A percentile compares a stretch with the other conserved stretches of the same genome.
Evolutionary conservation across 305 asterid species (phyloP).

Genomic region (Fraxinus angustifolia): DNA sequence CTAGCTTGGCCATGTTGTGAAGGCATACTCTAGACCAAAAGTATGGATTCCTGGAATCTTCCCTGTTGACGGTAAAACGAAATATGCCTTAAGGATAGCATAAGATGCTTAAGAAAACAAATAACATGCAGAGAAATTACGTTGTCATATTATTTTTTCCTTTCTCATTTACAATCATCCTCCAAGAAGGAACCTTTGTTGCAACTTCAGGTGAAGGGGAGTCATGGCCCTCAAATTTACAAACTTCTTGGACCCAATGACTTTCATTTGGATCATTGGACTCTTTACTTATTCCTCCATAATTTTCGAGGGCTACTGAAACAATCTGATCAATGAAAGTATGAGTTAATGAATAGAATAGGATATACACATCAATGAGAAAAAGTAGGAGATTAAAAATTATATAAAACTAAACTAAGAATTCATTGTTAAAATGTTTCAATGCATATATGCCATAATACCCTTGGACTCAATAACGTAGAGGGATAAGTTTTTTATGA

Average conservation of each 20-base stretch:
- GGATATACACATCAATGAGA: neutral
- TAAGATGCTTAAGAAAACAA: constrained; percentile 19
- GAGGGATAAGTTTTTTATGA: neutral
- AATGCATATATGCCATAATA: neutral
- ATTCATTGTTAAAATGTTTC: neutral
- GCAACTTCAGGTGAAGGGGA: constrained; percentile 45
- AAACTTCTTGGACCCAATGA: constrained; percentile 59
- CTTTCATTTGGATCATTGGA: constrained; percentile 41
- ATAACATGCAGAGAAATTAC: constrained; percentile 45
- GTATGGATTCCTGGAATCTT: constrained; percentile 68
- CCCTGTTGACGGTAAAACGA: constrained; percentile 44
- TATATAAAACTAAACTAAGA: neutral
- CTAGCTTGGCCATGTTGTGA: constrained; percentile 93
- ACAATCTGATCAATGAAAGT: constrained; percentile 58
- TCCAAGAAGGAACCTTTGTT: constrained; percentile 75
- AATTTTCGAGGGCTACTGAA: constrained; percentile 88
- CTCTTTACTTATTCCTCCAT: constrained; percentile 52
- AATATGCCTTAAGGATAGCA: constrained; percentile 16
- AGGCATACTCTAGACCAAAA: constrained; percentile 95
- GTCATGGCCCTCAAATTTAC: constrained; percentile 55
- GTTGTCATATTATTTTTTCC: constrained; percentile 64
- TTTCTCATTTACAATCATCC: constrained; percentile 52
- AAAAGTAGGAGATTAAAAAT: neutral
- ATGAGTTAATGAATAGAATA: neutral
- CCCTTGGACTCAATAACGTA: neutral